These are phyloP conservation scores for Inonotus obliquus DNA, from an alignment of 1,284 basidiomycete species.

Conservation along the genomic window DNA sequence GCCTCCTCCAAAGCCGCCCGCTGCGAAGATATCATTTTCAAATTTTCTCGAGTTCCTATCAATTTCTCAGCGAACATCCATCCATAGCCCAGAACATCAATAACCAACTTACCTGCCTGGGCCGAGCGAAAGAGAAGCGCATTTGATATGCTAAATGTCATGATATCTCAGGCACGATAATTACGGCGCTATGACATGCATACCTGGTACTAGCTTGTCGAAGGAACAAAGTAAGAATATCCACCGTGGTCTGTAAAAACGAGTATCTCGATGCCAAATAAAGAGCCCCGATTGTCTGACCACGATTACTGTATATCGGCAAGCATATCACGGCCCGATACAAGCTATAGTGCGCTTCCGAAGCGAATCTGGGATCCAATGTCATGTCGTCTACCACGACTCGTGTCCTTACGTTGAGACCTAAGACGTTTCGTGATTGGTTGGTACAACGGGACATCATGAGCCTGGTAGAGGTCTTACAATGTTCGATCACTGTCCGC, in stretches of 20 bases:
- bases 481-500: constrained; percentile 58
- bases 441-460: not conserved
- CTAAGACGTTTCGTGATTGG: constrained; percentile 29
- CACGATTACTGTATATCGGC: constrained; percentile 66
- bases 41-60: constrained; percentile 51
- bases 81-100: not conserved
- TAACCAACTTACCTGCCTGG: constrained; percentile 42
- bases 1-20: constrained; percentile 62
- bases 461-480: constrained; percentile 32
- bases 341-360: constrained; percentile 54
- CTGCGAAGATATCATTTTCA: constrained; percentile 70
- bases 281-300: constrained; percentile 50
- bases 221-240: constrained; percentile 57
- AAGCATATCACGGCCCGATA: constrained; percentile 61
- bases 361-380: constrained; percentile 58
- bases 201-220: constrained; percentile 55
- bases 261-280: constrained; percentile 56
- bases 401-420: constrained; percentile 59
- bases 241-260: constrained; percentile 56
- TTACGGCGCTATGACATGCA: too few relatives aligned
- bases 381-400: constrained; percentile 56
- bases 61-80: not conserved
- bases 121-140: constrained; percentile 69
- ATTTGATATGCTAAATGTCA: constrained; percentile 50
- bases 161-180: too few relatives aligned